Evolutionary conservation across 2,329 filamentous ascomycete species (phyloP), one percentile per base, ranked within the genome.

Genomic region (Colletotrichum agaves): DNA sequence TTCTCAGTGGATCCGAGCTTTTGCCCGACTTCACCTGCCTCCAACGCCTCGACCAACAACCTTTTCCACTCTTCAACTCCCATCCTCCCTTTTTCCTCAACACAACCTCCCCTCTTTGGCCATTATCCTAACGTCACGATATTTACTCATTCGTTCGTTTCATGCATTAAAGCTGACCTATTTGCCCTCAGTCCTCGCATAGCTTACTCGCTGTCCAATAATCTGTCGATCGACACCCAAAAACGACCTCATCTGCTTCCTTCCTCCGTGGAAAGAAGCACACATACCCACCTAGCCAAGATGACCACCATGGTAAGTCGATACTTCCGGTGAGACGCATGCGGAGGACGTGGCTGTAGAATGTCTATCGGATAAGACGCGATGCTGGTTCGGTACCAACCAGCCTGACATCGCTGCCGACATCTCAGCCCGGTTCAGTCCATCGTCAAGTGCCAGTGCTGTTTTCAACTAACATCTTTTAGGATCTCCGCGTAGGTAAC

Each of bases 401-500:
- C 3, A 4, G 35, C 5, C 35, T 10, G 35, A 37, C 13, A 15
- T 37, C 35, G 35, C 5, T 37, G 35, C 10, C 10, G 35, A 37
- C 11, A 4, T 11, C 35, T 3, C 12, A 37, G 12, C 35, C 13
- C 13, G 35, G 4, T 15, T 37, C 35, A 15, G 11, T 37, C 35
- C 35, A 37, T 1, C 11, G 4, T 15, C 11, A 15, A 12, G 11
- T 13, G 12, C 35, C 5, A 15, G 35, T 37, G 13, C 11, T 5
- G 35, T 37, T 12, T 37, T 1, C 13, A 37, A 37, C 35, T 37
- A 37, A 37, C 35, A 37, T 37, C 35, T 8, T 27, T 12, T 76
- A 98, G 95, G 96, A 99, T 89, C 90, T 99, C 77, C 94, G 96
- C 78, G 96, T 99, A 83, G 96, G 96, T 83, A 98, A 98, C 82